Base-by-base conservation (phyloP, 2,329 filamentous ascomycete species). In the Cytospora chrysosperma region DNA sequence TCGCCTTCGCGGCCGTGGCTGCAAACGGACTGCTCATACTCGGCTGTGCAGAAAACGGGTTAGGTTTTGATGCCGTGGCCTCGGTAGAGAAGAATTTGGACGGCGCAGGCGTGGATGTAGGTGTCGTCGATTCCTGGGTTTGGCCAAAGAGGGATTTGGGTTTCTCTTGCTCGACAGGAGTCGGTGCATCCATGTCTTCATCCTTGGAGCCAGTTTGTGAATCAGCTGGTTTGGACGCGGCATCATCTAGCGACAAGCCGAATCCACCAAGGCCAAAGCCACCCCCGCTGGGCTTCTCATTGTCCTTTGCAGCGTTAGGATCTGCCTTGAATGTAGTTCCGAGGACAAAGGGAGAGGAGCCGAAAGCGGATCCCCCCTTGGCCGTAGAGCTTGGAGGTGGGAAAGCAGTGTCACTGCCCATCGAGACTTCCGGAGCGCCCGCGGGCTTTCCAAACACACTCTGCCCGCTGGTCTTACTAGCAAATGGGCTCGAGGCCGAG, bases 251-350 rank as follows among this genome's bases (percentile, higher is more conserved):
- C 17, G 84, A 83, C 63, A 83, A 82, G 8, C 82, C 79, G 72
- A 92, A 90, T 12, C 77, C 81, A 59, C 77, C 78, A 24, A 66
- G 64, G n/a, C 85, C 84, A 70, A 91, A 90, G n/a, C 75, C 74
- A 24, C 73, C 69, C 26, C 74, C 72, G 26, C 75, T 72, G 19
- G 82, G 76, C 66, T 83, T 84, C 10, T 82, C 79, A 40, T 81
- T 75, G 63, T 88, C 85, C 27, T 89, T 82, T 63, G 85, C 86
- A 1, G 84, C 80, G 52, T 81, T 80, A 7, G 84, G 81, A 67
- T 91, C 88, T 10, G 82, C 80, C 70, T 87, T 86, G 76, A 92
- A 92, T 1, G 85, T 87, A 32, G 85, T 88, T 47, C 83, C 82
- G 19, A 92, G 78, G 68, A 89, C 88, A 76, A 92, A 92, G 0